These are phyloP conservation scores for Catharanthus roseus DNA, from an alignment of 257 asterid species.

Conservation along the genomic window DNA sequence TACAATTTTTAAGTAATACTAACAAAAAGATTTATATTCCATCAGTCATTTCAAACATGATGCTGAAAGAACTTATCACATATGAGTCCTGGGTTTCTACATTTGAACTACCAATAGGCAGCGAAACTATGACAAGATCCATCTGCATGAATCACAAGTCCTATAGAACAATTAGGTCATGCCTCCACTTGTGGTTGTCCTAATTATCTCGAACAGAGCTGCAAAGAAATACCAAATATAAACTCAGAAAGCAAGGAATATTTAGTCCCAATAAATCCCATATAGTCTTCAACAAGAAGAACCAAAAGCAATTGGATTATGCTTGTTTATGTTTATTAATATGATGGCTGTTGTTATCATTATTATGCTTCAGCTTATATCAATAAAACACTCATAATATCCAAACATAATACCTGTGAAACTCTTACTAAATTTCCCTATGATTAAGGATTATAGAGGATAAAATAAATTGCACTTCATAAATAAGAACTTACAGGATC, in stretches of 20 bases:
- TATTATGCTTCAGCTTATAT: too few species aligned
- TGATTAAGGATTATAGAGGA: too few species aligned
- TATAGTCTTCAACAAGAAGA: too few species aligned
- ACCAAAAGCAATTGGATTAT: too few species aligned
- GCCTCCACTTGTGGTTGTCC: conserved; percentile 92
- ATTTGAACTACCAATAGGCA: conserved; percentile 17
- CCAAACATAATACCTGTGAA: too few species aligned
- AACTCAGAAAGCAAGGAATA: neutral
- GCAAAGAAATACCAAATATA: conserved; percentile 18
- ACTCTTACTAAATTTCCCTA: too few species aligned
- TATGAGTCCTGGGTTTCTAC: conserved; percentile 9
- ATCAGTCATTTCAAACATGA: neutral
- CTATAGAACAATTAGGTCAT: conserved; percentile 37
- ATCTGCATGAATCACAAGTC: neutral
- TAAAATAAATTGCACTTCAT: too few species aligned
- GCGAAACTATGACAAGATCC: conserved; percentile 9
- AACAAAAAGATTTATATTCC: neutral
- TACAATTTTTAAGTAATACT: neutral
- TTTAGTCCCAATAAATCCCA: too few species aligned
- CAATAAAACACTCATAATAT: too few species aligned
- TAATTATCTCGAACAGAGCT: conserved; percentile 89
- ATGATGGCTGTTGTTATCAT: too few species aligned
- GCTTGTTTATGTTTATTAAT: too few species aligned
- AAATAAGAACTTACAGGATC: conserved; percentile 57
- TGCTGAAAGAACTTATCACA: neutral